Percentiles rank a stretch among this genome's conserved stretches.
phyloP scores from a whole-genome alignment of 345 rosid species.

The Eutrema yunnanense region DNA sequence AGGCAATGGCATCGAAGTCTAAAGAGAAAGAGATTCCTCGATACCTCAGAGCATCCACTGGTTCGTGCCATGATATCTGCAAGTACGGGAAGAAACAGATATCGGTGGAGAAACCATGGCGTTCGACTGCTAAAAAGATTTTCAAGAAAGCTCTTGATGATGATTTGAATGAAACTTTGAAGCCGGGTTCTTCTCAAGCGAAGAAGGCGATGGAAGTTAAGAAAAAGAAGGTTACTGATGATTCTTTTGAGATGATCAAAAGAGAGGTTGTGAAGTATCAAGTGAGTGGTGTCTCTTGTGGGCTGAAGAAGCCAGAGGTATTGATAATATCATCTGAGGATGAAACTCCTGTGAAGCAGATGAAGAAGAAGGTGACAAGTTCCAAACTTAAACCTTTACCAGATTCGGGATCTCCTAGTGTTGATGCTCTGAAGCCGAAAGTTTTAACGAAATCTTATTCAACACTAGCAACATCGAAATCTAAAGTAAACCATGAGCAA shows the following conservation, averaged over 20 bases:
- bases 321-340: constrained; percentile 7
- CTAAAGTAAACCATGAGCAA: background rate
- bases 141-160: constrained; percentile 31
- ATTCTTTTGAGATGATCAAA: constrained; percentile 23
- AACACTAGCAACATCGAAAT: constrained; percentile 4
- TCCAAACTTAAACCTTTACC: constrained; percentile 16
- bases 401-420: constrained; percentile 19
- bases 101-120: constrained; percentile 42
- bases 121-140: constrained; percentile 34
- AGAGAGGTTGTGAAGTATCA: constrained; percentile 25
- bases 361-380: constrained; percentile 25
- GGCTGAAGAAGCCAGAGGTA: constrained; percentile 12
- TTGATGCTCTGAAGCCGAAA: constrained; percentile 23
- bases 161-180: constrained; percentile 27
- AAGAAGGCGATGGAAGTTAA: constrained; percentile 22
- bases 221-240: constrained; percentile 13
- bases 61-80: constrained; percentile 89
- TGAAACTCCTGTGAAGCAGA: constrained; percentile 20
- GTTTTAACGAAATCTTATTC: constrained; percentile 26
- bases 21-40: constrained; percentile 48
- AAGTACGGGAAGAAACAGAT: constrained; percentile 64
- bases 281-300: constrained; percentile 3
- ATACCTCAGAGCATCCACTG: constrained; percentile 79
- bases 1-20: constrained; percentile 22
- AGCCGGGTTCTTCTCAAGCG: constrained; percentile 21